phyloP scores from a whole-genome alignment of 306 rosid species.

The Corylus americana region DNA sequence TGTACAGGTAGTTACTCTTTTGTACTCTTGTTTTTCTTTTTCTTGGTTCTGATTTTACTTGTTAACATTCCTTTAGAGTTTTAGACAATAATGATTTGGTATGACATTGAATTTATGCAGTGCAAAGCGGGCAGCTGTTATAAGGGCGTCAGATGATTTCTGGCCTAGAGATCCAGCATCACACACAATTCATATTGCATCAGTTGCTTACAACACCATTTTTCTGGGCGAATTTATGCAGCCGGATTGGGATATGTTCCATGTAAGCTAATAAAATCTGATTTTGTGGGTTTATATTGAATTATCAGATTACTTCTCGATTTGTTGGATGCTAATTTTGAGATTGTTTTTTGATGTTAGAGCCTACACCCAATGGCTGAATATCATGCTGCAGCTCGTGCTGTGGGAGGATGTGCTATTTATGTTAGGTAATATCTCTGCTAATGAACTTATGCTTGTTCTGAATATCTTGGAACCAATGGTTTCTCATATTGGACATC shows the following conservation, averaged over 20 bases:
- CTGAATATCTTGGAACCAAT: background rate
- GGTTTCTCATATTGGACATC: constrained; percentile 10
- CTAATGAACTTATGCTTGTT: background rate
- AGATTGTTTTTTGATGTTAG: constrained; percentile 33
- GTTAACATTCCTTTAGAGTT: background rate
- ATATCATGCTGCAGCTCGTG: constrained; percentile 95
- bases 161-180: constrained; percentile 92
- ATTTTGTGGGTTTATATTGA: background rate
- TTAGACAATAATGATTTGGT: background rate
- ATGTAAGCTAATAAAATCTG: constrained; percentile 45
- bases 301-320: background rate
- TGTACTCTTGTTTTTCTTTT: background rate
- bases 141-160: constrained; percentile 92
- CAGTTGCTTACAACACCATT: constrained; percentile 81
- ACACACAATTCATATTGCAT: constrained; percentile 82
- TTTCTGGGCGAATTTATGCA: constrained; percentile 95
- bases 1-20: constrained; percentile 55
- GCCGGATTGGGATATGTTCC: constrained; percentile 98
- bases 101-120: constrained; percentile 34
- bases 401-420: constrained; percentile 88
- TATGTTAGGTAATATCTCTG: constrained; percentile 71
- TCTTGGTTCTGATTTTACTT: background rate
- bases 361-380: constrained; percentile 95
- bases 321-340: constrained; percentile 22
- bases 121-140: constrained; percentile 66